Percentiles rank a stretch among this genome's conserved stretches.
Conservation (phyloP, 2,329 filamentous ascomycete genomes). For the Trichoderma breve region DNA sequence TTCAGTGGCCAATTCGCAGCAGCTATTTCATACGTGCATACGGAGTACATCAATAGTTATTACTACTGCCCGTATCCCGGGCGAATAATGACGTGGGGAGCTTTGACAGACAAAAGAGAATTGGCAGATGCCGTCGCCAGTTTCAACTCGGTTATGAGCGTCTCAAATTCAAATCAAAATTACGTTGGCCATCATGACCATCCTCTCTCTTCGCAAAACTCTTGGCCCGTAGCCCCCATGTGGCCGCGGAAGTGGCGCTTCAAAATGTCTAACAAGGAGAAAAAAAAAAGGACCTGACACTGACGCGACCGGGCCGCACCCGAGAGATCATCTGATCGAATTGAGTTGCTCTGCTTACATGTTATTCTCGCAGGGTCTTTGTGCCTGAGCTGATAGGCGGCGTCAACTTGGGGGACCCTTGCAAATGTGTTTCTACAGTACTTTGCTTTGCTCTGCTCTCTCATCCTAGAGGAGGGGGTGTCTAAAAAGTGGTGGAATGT, state of each 20-base stretch:
- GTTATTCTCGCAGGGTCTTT: not conserved
- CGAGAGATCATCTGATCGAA: constrained; percentile 19
- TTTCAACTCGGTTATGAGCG: not conserved
- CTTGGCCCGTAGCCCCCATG: constrained; percentile 1
- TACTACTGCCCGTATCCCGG: not conserved
- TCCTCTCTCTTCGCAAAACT: not conserved
- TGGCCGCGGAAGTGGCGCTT: constrained; percentile 13
- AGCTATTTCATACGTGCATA: constrained; percentile 8
- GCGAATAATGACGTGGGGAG: not conserved
- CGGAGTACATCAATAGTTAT: not conserved
- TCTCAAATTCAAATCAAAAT: not conserved
- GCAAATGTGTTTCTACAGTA: not conserved
- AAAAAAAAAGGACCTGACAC: constrained; percentile 7
- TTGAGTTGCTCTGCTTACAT: constrained; percentile 7
- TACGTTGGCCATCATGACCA: constrained; percentile 2
- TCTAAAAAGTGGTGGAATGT: not conserved
- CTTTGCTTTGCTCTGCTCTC: not conserved
- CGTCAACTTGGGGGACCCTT: not conserved
- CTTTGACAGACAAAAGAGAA: not conserved
- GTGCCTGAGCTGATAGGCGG: not conserved
- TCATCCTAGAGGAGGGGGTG: not conserved
- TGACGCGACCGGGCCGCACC: constrained; percentile 14
- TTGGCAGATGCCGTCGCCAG: not conserved
- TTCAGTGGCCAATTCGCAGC: not conserved
- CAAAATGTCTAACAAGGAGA: not conserved